Base-by-base conservation (phyloP, 2,329 filamentous ascomycete species). In the Diaporthe sp. region DNA sequence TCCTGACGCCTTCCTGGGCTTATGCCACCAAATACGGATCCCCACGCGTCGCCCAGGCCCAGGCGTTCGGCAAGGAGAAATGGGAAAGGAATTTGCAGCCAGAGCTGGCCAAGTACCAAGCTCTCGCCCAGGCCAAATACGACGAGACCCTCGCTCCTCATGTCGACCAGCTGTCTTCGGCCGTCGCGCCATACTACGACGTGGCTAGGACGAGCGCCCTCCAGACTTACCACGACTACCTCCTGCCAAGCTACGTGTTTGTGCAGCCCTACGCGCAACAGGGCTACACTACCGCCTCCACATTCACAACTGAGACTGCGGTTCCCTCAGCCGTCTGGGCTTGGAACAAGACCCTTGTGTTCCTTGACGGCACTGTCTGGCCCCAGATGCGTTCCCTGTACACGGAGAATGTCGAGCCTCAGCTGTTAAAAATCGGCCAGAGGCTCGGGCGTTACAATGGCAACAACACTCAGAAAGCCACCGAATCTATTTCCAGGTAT, bases 401-500 rank as follows among this genome's bases (percentile, higher is more conserved):
- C 80, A 90, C 92, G 15, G 92, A 98, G 80, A 98, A 97, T 79
- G 96, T 99, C 4, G 96, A 98, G 85, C 97, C 97, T 19, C 97
- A 99, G 83, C 89, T 99, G 19, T 90, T 96, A 73, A 95, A 95
- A 79, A 98, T 99, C 80, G 94, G 95, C 17, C 94, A 98, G 85
- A 92, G 96, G 60, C 89, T 99, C 15, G 96, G 95, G 54, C 89
- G 93, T 64, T 94, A 95, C 83, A 92, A 88, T 77, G 88, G 90
- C 28, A 86, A 83, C 42, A 72, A 71, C 30, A 68, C 76, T 0
- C 77, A 77, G 17, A 86, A 84, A 78, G 73, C 81, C 13, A 73
- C 75, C 40, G 84, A 85, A 60, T 84, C 84, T 66, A 67, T 78
- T 33, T 78, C 78, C 12, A 74, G 73, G 68, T 64, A 77, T 77